Evolutionary conservation across 441 rosid species (phyloP).

Genomic region (Breynia disticha): DNA sequence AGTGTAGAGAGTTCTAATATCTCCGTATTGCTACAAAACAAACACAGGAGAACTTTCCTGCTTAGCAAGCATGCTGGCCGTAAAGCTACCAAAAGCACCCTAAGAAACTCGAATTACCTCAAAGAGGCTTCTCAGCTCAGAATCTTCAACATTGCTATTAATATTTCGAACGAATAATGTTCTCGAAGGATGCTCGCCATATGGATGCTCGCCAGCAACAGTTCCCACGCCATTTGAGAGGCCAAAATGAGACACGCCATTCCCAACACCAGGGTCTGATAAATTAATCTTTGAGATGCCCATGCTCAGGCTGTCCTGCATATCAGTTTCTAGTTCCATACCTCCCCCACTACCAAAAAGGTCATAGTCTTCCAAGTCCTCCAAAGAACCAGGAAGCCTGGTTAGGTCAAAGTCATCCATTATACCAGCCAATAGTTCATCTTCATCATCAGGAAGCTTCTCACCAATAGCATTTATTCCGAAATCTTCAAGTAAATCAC

Average conservation of each 20-base stretch:
- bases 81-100: too few species aligned
- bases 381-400: conserved; percentile 55
- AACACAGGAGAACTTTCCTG: background rate
- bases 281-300: conserved; percentile 53
- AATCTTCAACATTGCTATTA: conserved; percentile 93
- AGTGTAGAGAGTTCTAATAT: conserved; percentile 91
- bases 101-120: conserved; percentile 45
- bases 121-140: conserved; percentile 71
- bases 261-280: conserved; percentile 53
- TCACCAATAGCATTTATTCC: conserved; percentile 43
- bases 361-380: conserved; percentile 84
- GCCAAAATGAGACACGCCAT: conserved; percentile 46
- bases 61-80: too few species aligned
- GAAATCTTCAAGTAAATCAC: conserved; percentile 31
- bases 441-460: conserved; percentile 86
- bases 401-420: conserved; percentile 76
- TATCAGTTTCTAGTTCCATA: conserved; percentile 73
- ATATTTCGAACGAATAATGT: conserved; percentile 95
- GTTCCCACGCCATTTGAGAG: conserved; percentile 68
- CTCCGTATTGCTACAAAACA: conserved; percentile 82
- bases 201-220: conserved; percentile 94
- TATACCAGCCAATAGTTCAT: conserved; percentile 77
- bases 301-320: conserved; percentile 46
- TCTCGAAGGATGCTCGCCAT: conserved; percentile 98
- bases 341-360: conserved; percentile 95